A percentile compares a stretch with the other conserved stretches of the same genome.
These are phyloP conservation scores for Tolypocladium nubicola DNA, from an alignment of 2,329 filamentous ascomycete species.

Conservation along the genomic window DNA sequence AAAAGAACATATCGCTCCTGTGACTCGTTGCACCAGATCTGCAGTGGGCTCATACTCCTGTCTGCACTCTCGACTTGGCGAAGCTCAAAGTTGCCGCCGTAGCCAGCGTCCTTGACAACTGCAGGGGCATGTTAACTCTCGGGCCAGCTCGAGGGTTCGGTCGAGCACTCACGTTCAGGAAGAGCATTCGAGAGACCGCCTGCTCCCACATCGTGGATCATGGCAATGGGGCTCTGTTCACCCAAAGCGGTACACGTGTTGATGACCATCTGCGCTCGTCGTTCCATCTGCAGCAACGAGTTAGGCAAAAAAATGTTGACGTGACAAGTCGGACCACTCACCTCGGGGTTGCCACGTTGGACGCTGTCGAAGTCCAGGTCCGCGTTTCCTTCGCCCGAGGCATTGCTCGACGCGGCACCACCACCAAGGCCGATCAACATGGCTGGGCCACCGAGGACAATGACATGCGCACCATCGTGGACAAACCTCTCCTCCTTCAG, in stretches of 20 bases:
- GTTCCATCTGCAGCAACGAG: slow-evolving; percentile 50
- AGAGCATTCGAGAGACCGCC: slow-evolving; percentile 69
- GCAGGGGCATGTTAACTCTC: background rate
- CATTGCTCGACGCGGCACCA: slow-evolving; percentile 85
- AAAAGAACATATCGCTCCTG: slow-evolving; percentile 94
- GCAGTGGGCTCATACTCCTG: slow-evolving; percentile 82
- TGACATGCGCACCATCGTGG: slow-evolving; percentile 75
- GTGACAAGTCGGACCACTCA: background rate
- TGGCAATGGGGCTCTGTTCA: slow-evolving; percentile 76
- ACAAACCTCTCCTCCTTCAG: slow-evolving; percentile 75
- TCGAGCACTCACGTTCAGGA: slow-evolving; percentile 48
- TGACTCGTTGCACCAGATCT: slow-evolving; percentile 97
- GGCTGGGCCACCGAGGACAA: slow-evolving; percentile 89
- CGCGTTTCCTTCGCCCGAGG: slow-evolving; percentile 77
- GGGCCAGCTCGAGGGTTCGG: background rate
- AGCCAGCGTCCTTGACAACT: slow-evolving; percentile 80
- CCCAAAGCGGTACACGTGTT: slow-evolving; percentile 85
- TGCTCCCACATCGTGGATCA: slow-evolving; percentile 96
- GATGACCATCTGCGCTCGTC: slow-evolving; percentile 95
- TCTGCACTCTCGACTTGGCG: slow-evolving; percentile 87
- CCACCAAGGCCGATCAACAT: slow-evolving; percentile 97
- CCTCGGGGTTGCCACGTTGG: slow-evolving; percentile 87
- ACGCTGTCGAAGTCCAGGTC: slow-evolving; percentile 96
- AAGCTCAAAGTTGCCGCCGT: slow-evolving; percentile 88
- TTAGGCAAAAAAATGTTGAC: background rate